Conservation (phyloP, 116 monocot genomes). For the Posidonia oceanica region DNA sequence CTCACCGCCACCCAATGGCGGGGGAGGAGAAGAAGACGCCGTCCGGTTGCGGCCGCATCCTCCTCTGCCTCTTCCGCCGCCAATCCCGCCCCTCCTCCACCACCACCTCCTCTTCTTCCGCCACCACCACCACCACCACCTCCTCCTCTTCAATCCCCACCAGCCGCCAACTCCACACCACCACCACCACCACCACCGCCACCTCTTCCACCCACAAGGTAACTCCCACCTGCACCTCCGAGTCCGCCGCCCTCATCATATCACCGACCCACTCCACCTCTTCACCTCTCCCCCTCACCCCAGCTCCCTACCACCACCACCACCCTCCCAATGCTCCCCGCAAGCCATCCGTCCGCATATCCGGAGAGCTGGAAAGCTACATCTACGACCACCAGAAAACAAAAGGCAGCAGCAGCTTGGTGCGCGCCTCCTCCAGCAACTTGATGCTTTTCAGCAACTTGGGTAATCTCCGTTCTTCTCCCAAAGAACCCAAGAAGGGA, state of each 20-base stretch:
- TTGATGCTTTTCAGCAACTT: constrained; percentile 17
- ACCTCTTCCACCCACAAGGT: not conserved
- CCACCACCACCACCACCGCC: constrained; percentile 5
- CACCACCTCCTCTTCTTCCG: not conserved
- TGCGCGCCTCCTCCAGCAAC: constrained; percentile 21
- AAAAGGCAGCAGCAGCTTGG: constrained; percentile 8
- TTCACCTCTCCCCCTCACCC: not conserved
- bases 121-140: constrained; percentile 5
- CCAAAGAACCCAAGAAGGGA: not conserved
- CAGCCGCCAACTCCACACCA: constrained; percentile 1
- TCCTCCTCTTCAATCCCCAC: constrained; percentile 6
- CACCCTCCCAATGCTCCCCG: not conserved
- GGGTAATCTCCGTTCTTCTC: constrained; percentile 15
- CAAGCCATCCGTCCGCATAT: not conserved
- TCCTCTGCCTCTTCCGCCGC: constrained; percentile 17
- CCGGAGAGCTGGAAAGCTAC: constrained; percentile 14
- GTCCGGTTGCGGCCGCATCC: constrained; percentile 11
- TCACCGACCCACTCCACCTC: not conserved
- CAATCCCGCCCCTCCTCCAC: not conserved
- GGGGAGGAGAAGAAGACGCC: constrained; percentile 11
- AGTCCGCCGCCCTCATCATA: constrained; percentile 8
- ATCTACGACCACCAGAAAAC: constrained; percentile 16
- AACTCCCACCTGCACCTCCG: not conserved
- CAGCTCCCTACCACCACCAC: not conserved
- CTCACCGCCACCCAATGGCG: not conserved